Conservation (phyloP, 176 grass and related monocot genomes). For the Eleusine coracana region DNA sequence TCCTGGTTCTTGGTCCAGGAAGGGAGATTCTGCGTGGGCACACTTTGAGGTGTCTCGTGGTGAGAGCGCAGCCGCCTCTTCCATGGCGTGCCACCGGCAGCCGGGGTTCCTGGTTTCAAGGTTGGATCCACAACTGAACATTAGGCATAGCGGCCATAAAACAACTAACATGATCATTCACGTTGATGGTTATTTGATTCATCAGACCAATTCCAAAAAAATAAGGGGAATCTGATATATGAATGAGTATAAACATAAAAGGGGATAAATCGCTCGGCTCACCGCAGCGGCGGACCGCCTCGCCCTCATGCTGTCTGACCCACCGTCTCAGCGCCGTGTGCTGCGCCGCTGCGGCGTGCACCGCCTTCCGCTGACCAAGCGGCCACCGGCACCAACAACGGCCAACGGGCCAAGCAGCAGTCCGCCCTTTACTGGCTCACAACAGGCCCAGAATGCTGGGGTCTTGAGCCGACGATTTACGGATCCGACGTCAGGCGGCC, state of each 20-base stretch:
- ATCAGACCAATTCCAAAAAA: background rate
- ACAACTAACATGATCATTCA: background rate
- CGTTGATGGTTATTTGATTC: background rate
- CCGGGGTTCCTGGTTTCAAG: background rate
- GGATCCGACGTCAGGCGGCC: background rate
- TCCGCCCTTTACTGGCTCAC: background rate
- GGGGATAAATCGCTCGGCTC: background rate
- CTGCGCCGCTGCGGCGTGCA: background rate
- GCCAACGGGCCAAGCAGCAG: background rate
- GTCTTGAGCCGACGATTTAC: background rate
- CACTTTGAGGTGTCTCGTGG: background rate
- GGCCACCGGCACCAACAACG: background rate
- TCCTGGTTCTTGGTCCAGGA: background rate
- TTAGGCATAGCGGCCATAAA: background rate
- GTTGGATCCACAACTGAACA: background rate
- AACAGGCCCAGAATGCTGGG: background rate
- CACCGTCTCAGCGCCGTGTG: background rate
- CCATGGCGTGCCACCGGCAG: background rate
- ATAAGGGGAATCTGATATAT: background rate
- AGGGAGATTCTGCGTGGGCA: background rate
- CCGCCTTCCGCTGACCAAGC: background rate
- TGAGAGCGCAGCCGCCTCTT: constrained; percentile 34
- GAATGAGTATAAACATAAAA: background rate
- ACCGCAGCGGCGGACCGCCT: background rate
- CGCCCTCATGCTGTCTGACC: background rate